Base-by-base conservation (phyloP, 2,329 filamentous ascomycete species). In the Chaetomium strumarium region DNA sequence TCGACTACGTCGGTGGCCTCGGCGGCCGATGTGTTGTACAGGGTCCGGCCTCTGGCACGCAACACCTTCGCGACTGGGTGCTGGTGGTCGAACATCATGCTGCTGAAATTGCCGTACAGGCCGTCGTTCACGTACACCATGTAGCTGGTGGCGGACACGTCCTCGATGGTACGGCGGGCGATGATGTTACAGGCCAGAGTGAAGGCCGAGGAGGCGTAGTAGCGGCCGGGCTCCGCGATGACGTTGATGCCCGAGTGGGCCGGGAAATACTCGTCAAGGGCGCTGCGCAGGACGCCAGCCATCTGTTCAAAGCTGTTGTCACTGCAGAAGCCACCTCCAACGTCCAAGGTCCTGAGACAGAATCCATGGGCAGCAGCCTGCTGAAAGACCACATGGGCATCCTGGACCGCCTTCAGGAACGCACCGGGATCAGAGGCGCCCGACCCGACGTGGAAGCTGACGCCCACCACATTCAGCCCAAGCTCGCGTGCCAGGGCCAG, bases 11-110 rank as follows among this genome's bases (percentile, higher is more conserved):
- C 44, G 16, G 60, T 58, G 29, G 61, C 63, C 14, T 71, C 65
- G 2, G 71, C 64, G 36, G 75, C 72, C 17, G 49, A 44, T 9
- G 76, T 73, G 70, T 84, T 72, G 67, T 84, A 85, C 65, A 83
- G 67, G 57, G 80, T 78, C 55, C 75, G 73, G 57, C 77, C 70
- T 55, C 78, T 75, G 17, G 78, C 75, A 60, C 83, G 85, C 50
- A 99, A 77, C 53, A 97, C 80, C 71, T 87, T 88, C 51, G 92
- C 89, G 42, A 87, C 73, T 1, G 93, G 93, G 64, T 95, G 81
- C 77, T 99, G 93, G 72, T 97, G 93, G 67, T 97, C 93, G 69
- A 96, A 99, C 77, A 97, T 96, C 78, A 97, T 97, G 81, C 90
- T 95, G 60, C 90, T 95, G 68, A 99, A 97, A 75, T 97, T 97